These are phyloP conservation scores for Raddia distichophylla DNA, from an alignment of 176 grass and related monocot species.

Conservation along the genomic window DNA sequence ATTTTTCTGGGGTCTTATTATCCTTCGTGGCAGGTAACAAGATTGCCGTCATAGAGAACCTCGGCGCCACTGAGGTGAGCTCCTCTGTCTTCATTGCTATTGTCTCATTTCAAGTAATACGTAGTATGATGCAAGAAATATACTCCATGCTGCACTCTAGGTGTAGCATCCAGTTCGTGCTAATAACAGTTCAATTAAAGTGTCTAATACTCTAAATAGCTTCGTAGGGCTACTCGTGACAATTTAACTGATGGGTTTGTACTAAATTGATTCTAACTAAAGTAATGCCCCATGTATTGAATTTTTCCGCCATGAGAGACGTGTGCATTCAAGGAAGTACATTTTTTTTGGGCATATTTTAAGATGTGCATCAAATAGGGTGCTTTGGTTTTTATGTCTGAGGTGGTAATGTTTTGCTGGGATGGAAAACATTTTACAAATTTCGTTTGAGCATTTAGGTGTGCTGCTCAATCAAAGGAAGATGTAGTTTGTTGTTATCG, in stretches of 20 bases:
- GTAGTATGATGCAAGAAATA: not conserved
- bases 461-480: not conserved
- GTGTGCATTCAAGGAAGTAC: not conserved
- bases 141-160: not conserved
- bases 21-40: conserved; percentile 67
- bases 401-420: not conserved
- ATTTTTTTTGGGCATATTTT: not conserved
- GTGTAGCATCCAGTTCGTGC: not conserved
- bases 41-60: conserved; percentile 90
- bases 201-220: not conserved
- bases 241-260: not conserved
- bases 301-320: not conserved
- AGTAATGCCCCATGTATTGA: not conserved
- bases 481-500: not conserved
- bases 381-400: not conserved
- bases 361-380: not conserved
- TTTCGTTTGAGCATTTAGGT: not conserved
- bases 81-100: not conserved
- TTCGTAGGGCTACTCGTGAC: not conserved
- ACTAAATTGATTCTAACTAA: not conserved
- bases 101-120: conserved; percentile 3
- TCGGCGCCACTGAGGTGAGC: conserved; percentile 92
- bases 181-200: not conserved
- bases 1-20: not conserved
- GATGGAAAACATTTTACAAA: not conserved